Evolutionary conservation across 2,329 filamentous ascomycete genomes (phyloP), one percentile per base, ranked within the genome.

Genomic region (Coleophoma cylindrospora): DNA sequence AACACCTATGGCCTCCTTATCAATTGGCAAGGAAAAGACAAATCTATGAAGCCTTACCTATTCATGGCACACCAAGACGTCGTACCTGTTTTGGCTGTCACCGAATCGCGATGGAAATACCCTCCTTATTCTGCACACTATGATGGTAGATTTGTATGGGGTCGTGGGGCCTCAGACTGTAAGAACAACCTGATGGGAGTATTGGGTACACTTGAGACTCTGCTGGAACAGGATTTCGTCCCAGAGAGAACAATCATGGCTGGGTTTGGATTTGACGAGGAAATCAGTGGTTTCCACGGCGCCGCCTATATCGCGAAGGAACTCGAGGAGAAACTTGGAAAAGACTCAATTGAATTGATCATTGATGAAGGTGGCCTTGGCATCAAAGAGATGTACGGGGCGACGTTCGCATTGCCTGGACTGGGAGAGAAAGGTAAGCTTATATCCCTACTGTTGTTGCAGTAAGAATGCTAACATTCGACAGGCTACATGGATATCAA

Each of bases 241-340:
- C 82, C 81, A 0, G 72, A 69, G 48, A 72, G 83, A 43, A 83
- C 80, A 0, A 68, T 86, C 6, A 61, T 86, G 3, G 59, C 84
- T 4, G 79, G 78, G 2, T 83, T 84, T 56, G 83, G 83, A 0
- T 86, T 84, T 51, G 83, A 86, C 50, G 83, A 86, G 55, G 83
- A 86, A 62, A 80, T 75, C 45, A 76, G 75, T n/a, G 80, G 81
- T 8, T 69, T 66, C 17, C 71, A 77, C 19, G 82, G 83, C 4
- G 83, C 83, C 0, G 74, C 72, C 0, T 64, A 68, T 3, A 76
- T 86, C 34, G 71, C 74, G 0, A 59, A 70, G 10, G 72, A 71
- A 46, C 62, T 86, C 1, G 70, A 77, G 17, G 58, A 77, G 15
- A 61, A 69, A 3, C 83, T 81, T 57, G 82, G 83, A 3, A 66